Evolutionary conservation across 2,329 filamentous ascomycete genomes (phyloP), one percentile per base, ranked within the genome.

Genomic region (Colletotrichum theobromicola): DNA sequence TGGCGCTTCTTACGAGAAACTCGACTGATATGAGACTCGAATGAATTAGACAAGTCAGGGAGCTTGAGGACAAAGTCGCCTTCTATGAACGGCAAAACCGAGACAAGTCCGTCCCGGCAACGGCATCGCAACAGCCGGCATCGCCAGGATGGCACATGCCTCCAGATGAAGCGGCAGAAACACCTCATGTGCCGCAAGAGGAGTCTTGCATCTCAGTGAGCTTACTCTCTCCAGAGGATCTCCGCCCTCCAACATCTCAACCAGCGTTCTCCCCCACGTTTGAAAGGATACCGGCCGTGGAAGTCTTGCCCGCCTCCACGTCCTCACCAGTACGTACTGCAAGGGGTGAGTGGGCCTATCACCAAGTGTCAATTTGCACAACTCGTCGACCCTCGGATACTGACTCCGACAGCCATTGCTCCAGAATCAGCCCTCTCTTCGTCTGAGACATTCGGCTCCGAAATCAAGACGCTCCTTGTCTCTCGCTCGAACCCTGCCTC

Each of bases 381-480:
- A 5, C 15, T 7, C 6, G 3, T 15, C 21, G 28, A 8, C 5
- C 58, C 26, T 64, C 60, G 58, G 42, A 65, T 65, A 16, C 46
- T 57, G 28, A 57, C 61, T 9, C 67, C 57, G 60, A 61, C 16
- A 46, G 66, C 66, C 24, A 70, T 73, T n/a, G 71, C 60, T 28
- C 65, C 60, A 7, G 71, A 73, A 30, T 63, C 71, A 5, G 58
- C 60, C 4, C 42, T 70, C 4, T 73, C 71, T 10, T 73, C 71
- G 2, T 70, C 57, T 26, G 65, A 69, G 5, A 63, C 65, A 1
- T 73, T 73, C 28, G 60, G 71, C 10, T 73, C 65, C 58, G 65
- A 73, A 26, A 63, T 73, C 32, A 69, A 64, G 30, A 69, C 71
- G 0, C 71, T 72, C 9, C 63, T 72, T 1, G 55, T 67, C 0